These are phyloP conservation scores for Ascomycota sp. DNA, from an alignment of 2,329 filamentous ascomycete species.

Conservation along the genomic window DNA sequence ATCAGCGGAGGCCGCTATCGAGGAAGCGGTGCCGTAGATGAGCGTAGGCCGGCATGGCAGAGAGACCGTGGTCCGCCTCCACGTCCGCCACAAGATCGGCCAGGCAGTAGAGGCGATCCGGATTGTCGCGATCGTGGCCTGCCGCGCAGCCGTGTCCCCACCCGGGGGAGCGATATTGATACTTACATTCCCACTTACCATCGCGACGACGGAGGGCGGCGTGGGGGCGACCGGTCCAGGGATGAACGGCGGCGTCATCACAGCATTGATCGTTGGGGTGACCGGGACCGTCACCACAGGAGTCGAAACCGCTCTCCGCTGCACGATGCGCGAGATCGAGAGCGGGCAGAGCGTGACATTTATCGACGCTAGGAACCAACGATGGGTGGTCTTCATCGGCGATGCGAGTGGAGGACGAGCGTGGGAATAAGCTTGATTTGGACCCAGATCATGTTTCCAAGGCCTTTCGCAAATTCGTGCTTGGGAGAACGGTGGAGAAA, in stretches of 20 bases:
- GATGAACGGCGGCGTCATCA: conserved; percentile 14
- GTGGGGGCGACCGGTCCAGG: conserved; percentile 13
- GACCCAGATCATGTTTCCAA: no score
- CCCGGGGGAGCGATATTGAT: conserved; percentile 18
- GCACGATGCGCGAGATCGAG: conserved; percentile 17
- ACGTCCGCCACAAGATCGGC: conserved; percentile 20
- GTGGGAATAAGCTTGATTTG: no score
- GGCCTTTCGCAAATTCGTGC: no score
- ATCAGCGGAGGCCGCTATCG: conserved; percentile 23
- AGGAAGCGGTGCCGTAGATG: conserved; percentile 14
- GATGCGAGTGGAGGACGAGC: background rate
- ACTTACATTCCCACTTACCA: conserved; percentile 28
- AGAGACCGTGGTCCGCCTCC: conserved; percentile 28
- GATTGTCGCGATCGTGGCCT: conserved; percentile 21
- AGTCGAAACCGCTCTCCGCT: conserved; percentile 19
- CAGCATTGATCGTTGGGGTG: conserved; percentile 16
- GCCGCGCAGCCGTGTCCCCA: conserved; percentile 10
- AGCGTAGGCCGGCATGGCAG: conserved; percentile 31
- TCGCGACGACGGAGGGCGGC: conserved; percentile 12
- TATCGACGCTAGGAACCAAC: conserved; percentile 22
- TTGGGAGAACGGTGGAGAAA: no score
- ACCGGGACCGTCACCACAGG: conserved; percentile 18
- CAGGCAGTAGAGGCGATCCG: conserved; percentile 11
- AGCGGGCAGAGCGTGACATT: conserved; percentile 23
- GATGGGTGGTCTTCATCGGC: background rate